These are phyloP conservation scores for Rosellinia necatrix DNA, from an alignment of 2,329 filamentous ascomycete species.

Conservation along the genomic window DNA sequence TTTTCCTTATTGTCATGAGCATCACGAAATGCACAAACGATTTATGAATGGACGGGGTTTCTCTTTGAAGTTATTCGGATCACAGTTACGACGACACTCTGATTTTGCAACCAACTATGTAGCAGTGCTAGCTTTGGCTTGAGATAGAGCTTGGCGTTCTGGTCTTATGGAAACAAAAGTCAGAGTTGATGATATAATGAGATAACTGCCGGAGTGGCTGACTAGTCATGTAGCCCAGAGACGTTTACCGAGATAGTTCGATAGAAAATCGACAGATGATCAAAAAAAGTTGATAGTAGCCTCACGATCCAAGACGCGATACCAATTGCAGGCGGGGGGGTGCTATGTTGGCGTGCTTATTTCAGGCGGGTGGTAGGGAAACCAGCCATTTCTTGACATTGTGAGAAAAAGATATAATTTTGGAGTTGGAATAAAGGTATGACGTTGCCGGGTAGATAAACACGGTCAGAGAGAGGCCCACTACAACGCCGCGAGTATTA, in stretches of 20 bases:
- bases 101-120: conserved; percentile 31
- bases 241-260: conserved; percentile 28
- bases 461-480: not conserved
- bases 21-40: conserved; percentile 37
- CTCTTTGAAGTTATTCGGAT: conserved; percentile 30
- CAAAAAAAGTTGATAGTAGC: no score
- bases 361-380: no score
- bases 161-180: conserved; percentile 31
- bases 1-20: conserved; percentile 25
- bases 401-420: no score
- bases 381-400: no score
- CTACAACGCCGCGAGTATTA: not conserved
- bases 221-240: conserved; percentile 14
- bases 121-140: conserved; percentile 32
- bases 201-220: conserved; percentile 19
- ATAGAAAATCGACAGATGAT: conserved; percentile 27
- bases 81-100: conserved; percentile 38
- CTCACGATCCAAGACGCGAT: no score
- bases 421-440: not conserved
- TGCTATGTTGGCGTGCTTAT: no score
- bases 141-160: conserved; percentile 38
- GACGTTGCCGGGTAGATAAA: not conserved
- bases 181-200: conserved; percentile 32
- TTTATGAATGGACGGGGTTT: conserved; percentile 18
- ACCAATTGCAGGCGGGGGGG: no score